A percentile compares a stretch with the other conserved stretches of the same genome.
These are phyloP conservation scores for Sarocladium brachiariae DNA, from an alignment of 2,329 filamentous ascomycete genomes.

Conservation along the genomic window DNA sequence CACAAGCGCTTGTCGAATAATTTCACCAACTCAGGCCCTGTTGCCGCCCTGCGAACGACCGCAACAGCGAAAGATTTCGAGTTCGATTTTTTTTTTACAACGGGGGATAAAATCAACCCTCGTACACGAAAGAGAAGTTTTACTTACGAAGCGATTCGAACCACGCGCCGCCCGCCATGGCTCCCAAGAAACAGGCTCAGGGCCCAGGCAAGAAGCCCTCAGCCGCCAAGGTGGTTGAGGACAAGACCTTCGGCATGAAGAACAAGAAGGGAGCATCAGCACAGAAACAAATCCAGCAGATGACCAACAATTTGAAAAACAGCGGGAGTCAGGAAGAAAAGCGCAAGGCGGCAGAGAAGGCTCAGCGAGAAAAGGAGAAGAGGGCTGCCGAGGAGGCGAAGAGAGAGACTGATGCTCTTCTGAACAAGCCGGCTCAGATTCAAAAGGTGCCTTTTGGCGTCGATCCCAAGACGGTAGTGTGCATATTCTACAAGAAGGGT, in stretches of 20 bases:
- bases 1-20: slow-evolving; percentile 7
- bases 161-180: slow-evolving; percentile 49
- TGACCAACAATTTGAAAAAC: slow-evolving; percentile 65
- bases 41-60: neutral
- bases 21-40: neutral
- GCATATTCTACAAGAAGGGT: slow-evolving; percentile 95
- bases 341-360: slow-evolving; percentile 63
- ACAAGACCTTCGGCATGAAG: slow-evolving; percentile 99
- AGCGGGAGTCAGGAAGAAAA: slow-evolving; percentile 85
- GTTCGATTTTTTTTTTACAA: too few relatives aligned
- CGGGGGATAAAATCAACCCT: too few relatives aligned
- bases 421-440: slow-evolving; percentile 88
- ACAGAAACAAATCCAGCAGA: slow-evolving; percentile 83
- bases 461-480: slow-evolving; percentile 94
- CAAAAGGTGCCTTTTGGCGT: slow-evolving; percentile 98
- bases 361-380: slow-evolving; percentile 75
- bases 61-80: neutral
- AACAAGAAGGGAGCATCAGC: slow-evolving; percentile 95
- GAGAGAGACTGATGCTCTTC: slow-evolving; percentile 70
- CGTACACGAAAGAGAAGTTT: too few relatives aligned
- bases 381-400: slow-evolving; percentile 79
- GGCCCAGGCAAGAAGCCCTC: slow-evolving; percentile 49
- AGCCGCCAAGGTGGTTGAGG: slow-evolving; percentile 64
- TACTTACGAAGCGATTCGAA: slow-evolving; percentile 13
- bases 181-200: slow-evolving; percentile 54